Percentiles rank a stretch among this genome's conserved stretches.
phyloP scores from a whole-genome alignment of 345 rosid genomes.

The Pelargonium nanum region DNA sequence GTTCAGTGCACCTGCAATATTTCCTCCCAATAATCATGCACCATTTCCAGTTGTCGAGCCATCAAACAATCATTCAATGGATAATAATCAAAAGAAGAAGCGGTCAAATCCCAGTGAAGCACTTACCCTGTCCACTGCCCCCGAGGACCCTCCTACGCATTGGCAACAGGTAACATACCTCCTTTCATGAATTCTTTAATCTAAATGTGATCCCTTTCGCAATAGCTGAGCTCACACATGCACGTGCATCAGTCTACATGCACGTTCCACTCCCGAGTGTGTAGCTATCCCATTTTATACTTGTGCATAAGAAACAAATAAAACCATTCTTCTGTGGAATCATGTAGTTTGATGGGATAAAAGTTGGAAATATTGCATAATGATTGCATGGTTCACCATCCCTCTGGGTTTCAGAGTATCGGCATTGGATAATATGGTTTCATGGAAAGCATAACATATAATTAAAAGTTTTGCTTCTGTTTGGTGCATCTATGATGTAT shows the following conservation, averaged over 20 bases:
- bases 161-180: conserved; percentile 74
- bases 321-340: background rate
- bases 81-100: conserved; percentile 53
- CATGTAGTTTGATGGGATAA: background rate
- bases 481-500: background rate
- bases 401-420: background rate
- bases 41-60: conserved; percentile 20
- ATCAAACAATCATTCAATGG: conserved; percentile 29
- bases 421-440: background rate
- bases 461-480: background rate
- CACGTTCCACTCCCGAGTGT: background rate
- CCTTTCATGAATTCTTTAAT: too few relatives aligned
- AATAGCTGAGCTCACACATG: too few relatives aligned
- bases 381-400: background rate
- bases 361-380: background rate
- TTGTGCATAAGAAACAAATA: background rate
- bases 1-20: conserved; percentile 44
- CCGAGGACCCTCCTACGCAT: conserved; percentile 89
- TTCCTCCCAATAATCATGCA: conserved; percentile 26
- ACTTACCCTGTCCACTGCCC: conserved; percentile 78
- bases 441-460: too few relatives aligned
- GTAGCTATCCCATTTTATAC: background rate
- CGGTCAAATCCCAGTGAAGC: conserved; percentile 56
- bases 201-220: too few relatives aligned
- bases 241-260: background rate